These are phyloP conservation scores for Exophiala aquamarina DNA, from an alignment of 2,329 filamentous ascomycete genomes.

Conservation along the genomic window DNA sequence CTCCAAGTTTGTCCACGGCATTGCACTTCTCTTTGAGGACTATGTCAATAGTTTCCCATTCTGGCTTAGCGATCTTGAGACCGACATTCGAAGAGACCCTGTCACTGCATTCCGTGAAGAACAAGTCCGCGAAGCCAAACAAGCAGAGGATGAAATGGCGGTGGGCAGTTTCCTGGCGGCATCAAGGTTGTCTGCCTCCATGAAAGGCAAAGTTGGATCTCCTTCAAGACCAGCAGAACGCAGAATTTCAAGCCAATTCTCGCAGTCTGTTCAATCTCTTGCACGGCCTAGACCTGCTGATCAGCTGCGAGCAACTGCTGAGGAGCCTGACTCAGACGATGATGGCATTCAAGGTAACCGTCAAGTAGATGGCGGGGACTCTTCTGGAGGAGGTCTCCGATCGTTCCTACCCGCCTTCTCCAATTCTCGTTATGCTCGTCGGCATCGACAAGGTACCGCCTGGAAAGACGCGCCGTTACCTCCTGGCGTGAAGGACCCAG, in stretches of 20 bases:
- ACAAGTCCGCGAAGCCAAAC: conserved; percentile 76
- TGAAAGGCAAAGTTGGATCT: conserved; percentile 21
- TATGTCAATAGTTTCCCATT: conserved; percentile 95
- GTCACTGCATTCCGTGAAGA: conserved; percentile 88
- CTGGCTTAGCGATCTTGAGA: conserved; percentile 89
- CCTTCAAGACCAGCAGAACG: conserved; percentile 23
- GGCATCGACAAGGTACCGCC: conserved; percentile 38
- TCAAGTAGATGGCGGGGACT: conserved; percentile 28
- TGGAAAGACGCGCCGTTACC: conserved; percentile 61
- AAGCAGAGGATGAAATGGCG: conserved; percentile 81
- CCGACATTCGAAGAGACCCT: conserved; percentile 90
- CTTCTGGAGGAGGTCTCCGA: conserved; percentile 59
- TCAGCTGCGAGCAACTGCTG: conserved; percentile 32
- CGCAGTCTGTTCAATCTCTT: conserved; percentile 29
- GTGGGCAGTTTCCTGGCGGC: conserved; percentile 82
- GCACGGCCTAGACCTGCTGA: conserved; percentile 3
- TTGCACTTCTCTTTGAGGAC: conserved; percentile 89
- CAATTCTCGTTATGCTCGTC: conserved; percentile 70
- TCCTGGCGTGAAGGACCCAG: conserved; percentile 82
- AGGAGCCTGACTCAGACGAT: conserved; percentile 51
- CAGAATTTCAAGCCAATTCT: conserved; percentile 21
- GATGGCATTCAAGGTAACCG: conserved; percentile 40
- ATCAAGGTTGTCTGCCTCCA: conserved; percentile 26
- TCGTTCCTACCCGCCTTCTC: conserved; percentile 81
- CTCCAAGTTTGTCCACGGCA: conserved; percentile 95